These are phyloP conservation scores for Forsythia suspensa DNA, from an alignment of 257 asterid species.

Conservation along the genomic window DNA sequence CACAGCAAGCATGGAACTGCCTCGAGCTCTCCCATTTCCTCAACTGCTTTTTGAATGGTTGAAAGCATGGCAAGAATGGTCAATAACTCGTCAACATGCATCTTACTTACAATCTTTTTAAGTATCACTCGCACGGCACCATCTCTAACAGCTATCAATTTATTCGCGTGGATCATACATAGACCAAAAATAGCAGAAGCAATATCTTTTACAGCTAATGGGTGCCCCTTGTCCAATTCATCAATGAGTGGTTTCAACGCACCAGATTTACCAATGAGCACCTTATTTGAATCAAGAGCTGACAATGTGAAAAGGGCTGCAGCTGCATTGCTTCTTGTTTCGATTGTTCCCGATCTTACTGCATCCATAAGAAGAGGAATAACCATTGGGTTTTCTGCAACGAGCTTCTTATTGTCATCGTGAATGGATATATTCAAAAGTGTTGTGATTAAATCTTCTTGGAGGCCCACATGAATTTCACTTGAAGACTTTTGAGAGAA, in stretches of 20 bases:
- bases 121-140: conserved; percentile 66
- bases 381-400: conserved; percentile 68
- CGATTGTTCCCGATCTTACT: conserved; percentile 53
- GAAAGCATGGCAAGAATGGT: conserved; percentile 84
- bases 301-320: conserved; percentile 81
- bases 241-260: conserved; percentile 63
- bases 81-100: conserved; percentile 62
- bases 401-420: conserved; percentile 77
- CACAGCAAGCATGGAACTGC: conserved; percentile 66
- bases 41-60: conserved; percentile 55
- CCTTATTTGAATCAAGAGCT: conserved; percentile 74
- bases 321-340: conserved; percentile 78
- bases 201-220: conserved; percentile 62
- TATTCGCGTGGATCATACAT: conserved; percentile 68
- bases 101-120: conserved; percentile 46
- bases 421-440: conserved; percentile 77
- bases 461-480: conserved; percentile 49
- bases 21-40: conserved; percentile 63
- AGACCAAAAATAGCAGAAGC: conserved; percentile 73
- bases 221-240: conserved; percentile 68
- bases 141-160: conserved; percentile 65
- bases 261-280: conserved; percentile 63
- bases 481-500: conserved; percentile 34
- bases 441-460: conserved; percentile 79
- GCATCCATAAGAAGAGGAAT: conserved; percentile 67